A percentile compares a stretch with the other conserved stretches of the same genome.
These are phyloP conservation scores for Yarrowia bubula DNA, from an alignment of 805 yeast genomes.

Conservation along the genomic window DNA sequence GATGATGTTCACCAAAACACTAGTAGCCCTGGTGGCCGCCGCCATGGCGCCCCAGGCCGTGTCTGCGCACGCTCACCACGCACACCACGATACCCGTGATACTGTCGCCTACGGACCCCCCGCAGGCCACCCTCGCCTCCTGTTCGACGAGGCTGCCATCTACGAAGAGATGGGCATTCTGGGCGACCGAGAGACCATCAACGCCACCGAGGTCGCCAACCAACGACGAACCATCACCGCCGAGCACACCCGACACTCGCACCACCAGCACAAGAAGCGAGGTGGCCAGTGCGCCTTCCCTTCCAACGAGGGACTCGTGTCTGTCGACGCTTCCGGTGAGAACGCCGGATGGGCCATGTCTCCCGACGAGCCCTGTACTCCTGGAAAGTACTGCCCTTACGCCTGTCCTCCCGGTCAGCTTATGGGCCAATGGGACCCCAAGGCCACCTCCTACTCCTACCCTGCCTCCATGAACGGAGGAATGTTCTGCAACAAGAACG, in stretches of 20 bases:
- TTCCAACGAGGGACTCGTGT: slow-evolving; percentile 60
- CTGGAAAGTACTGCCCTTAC: slow-evolving; percentile 85
- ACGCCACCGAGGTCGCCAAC: not conserved
- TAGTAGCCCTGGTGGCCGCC: slow-evolving; percentile 14
- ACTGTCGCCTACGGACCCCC: not conserved
- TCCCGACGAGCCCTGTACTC: slow-evolving; percentile 66
- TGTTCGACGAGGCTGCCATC: slow-evolving; percentile 5
- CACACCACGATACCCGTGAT: slow-evolving; percentile 1
- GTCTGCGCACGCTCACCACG: slow-evolving; percentile 9
- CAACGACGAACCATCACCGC: not conserved
- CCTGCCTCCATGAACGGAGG: slow-evolving; percentile 86
- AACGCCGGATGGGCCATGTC: slow-evolving; percentile 89
- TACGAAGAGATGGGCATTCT: slow-evolving; percentile 19
- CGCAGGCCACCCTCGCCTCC: slow-evolving; percentile 10
- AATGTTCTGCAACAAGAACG: slow-evolving; percentile 68
- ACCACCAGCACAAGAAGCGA: slow-evolving; percentile 29
- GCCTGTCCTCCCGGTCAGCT: slow-evolving; percentile 88
- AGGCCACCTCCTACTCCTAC: slow-evolving; percentile 66
- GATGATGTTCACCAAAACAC: slow-evolving; percentile 13
- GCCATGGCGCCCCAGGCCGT: not conserved
- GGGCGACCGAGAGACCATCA: not conserved
- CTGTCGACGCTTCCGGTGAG: slow-evolving; percentile 54
- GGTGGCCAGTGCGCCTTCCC: slow-evolving; percentile 62
- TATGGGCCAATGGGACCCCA: slow-evolving; percentile 86
- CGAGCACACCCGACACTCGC: slow-evolving; percentile 4